Percentiles rank a stretch among this genome's conserved stretches.
Conservation (phyloP, 1,284 basidiomycete species). For the Agroathelia rolfsii region DNA sequence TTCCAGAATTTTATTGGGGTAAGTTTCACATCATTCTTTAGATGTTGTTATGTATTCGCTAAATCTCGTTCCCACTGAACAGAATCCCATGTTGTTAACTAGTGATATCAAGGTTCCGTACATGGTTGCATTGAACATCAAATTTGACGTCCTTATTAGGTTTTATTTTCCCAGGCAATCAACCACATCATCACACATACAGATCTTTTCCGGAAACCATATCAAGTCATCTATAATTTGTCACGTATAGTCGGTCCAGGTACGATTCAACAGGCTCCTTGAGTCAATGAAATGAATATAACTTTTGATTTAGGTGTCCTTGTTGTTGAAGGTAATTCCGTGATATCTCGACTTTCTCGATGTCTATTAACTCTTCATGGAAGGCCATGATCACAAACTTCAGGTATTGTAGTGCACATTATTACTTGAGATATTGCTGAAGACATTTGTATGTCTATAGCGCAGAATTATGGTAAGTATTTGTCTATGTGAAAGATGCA, state of each 20-base stretch:
- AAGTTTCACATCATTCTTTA: slow-evolving; percentile 14
- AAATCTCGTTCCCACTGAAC: slow-evolving; percentile 1
- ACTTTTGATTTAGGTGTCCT: slow-evolving; percentile 24
- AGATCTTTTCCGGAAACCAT: slow-evolving; percentile 37
- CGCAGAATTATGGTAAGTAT: slow-evolving; percentile 30
- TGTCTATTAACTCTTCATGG: background rate
- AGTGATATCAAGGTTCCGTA: no score
- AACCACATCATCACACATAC: slow-evolving; percentile 38
- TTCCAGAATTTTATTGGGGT: slow-evolving; percentile 40
- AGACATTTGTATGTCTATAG: slow-evolving; percentile 13
- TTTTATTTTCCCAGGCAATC: slow-evolving; percentile 24
- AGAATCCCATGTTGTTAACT: no score
- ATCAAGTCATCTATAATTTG: slow-evolving; percentile 24
- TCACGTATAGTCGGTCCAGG: slow-evolving; percentile 35
- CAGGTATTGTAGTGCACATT: slow-evolving; percentile 25
- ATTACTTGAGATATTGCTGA: background rate
- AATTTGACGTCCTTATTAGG: background rate
- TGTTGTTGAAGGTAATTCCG: slow-evolving; percentile 29
- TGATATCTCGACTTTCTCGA: background rate
- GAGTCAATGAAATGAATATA: background rate
- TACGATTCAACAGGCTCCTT: slow-evolving; percentile 10
- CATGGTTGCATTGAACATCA: no score
- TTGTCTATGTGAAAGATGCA: background rate
- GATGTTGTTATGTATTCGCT: background rate
- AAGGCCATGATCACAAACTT: slow-evolving; percentile 32